phyloP scores from a whole-genome alignment of 768 basidiomycete genomes.

The Suillus sp. region DNA sequence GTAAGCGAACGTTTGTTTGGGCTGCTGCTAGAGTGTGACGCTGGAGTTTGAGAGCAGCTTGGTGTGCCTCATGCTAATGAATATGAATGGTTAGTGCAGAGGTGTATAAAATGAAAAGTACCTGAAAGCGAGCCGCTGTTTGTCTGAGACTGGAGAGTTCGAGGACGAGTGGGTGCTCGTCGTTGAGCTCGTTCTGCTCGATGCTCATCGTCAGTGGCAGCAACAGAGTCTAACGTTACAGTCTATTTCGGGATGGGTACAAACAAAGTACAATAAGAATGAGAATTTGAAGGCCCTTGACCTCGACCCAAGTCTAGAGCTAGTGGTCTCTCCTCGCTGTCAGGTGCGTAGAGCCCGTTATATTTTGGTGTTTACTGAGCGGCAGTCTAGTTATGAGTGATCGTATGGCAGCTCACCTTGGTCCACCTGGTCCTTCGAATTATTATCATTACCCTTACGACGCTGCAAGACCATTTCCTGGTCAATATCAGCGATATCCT shows the following conservation, averaged over 20 bases:
- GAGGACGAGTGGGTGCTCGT: conserved; percentile 47
- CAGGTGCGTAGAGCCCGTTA: conserved; percentile 7
- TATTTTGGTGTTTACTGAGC: neutral
- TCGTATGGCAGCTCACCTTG: neutral
- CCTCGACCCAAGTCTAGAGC: conserved; percentile 1
- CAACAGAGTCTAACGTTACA: conserved; percentile 17
- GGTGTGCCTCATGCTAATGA: conserved; percentile 67
- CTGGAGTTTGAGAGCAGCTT: conserved; percentile 67
- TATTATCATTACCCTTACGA: conserved; percentile 21
- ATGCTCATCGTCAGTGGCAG: neutral
- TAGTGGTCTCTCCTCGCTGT: neutral
- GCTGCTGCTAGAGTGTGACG: conserved; percentile 46
- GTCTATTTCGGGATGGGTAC: conserved; percentile 16
- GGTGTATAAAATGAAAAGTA: conserved; percentile 21
- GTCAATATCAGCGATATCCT: conserved; percentile 39
- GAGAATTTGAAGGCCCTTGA: conserved; percentile 12
- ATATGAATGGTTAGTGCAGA: neutral
- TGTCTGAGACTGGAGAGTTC: conserved; percentile 49
- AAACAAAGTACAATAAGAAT: conserved; percentile 22
- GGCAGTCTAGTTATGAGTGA: neutral
- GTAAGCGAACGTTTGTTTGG: conserved; percentile 47
- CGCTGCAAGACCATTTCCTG: conserved; percentile 20
- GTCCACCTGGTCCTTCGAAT: conserved; percentile 27
- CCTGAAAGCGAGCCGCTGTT: conserved; percentile 55
- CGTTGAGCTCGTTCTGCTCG: conserved; percentile 17